A percentile compares a stretch with the other conserved stretches of the same genome.
Evolutionary conservation across 2,329 filamentous ascomycete genomes (phyloP).

Genomic region (Fusarium sulawesiense): DNA sequence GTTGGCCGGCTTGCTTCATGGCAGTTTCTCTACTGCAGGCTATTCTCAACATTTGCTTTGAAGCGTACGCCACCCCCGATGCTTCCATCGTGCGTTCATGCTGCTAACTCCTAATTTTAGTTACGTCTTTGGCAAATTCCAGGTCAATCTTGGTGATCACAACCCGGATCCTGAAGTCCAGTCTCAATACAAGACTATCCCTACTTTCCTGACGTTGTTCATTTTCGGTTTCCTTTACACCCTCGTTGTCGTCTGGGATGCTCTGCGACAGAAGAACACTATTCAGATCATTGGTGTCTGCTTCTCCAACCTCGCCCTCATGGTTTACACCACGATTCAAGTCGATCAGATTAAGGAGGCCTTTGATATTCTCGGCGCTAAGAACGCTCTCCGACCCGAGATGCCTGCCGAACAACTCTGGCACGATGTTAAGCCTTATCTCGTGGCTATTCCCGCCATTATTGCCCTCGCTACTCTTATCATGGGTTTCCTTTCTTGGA

Average conservation of each 20-base stretch:
- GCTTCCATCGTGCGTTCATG: background rate
- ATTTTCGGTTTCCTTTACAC: slow-evolving; percentile 98
- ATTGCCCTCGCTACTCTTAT: slow-evolving; percentile 79
- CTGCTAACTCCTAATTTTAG: slow-evolving; percentile 57
- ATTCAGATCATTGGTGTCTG: slow-evolving; percentile 98
- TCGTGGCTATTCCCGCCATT: slow-evolving; percentile 87
- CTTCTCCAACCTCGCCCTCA: slow-evolving; percentile 88
- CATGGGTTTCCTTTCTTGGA: slow-evolving; percentile 86
- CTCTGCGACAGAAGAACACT: slow-evolving; percentile 93
- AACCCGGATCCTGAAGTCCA: slow-evolving; percentile 55
- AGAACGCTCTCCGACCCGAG: slow-evolving; percentile 57
- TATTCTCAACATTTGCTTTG: slow-evolving; percentile 81
- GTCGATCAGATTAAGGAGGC: slow-evolving; percentile 89
- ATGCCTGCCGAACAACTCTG: slow-evolving; percentile 66
- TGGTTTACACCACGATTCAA: slow-evolving; percentile 94
- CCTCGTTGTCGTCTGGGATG: slow-evolving; percentile 90
- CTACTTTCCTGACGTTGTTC: slow-evolving; percentile 94
- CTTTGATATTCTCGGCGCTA: slow-evolving; percentile 63
- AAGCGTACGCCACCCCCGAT: slow-evolving; percentile 73
- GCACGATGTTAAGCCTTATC: slow-evolving; percentile 75
- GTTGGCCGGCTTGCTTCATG: slow-evolving; percentile 91
- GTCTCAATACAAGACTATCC: slow-evolving; percentile 77
- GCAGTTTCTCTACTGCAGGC: slow-evolving; percentile 80
- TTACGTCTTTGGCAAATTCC: slow-evolving; percentile 91
- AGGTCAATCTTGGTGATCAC: slow-evolving; percentile 65